Percentiles rank a stretch among this genome's conserved stretches.
Conservation (phyloP, 2,329 filamentous ascomycete species). For the Penicillium sp. region DNA sequence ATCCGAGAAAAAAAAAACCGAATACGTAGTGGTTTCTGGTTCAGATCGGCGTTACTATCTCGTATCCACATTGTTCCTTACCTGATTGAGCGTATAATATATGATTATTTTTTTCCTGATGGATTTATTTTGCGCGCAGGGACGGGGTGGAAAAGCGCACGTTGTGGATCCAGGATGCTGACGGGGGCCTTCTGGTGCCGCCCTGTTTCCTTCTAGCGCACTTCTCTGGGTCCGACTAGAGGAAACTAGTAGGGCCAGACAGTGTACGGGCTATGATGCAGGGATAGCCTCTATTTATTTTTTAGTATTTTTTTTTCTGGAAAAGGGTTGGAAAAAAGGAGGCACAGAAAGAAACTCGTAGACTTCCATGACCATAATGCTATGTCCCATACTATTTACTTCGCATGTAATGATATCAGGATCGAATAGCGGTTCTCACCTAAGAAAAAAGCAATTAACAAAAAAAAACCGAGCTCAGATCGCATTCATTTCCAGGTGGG, state of each 20-base stretch:
- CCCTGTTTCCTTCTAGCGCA: slow-evolving; percentile 31
- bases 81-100: background rate
- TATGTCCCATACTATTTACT: no score
- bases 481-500: slow-evolving; percentile 2
- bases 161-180: slow-evolving; percentile 34
- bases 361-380: no score
- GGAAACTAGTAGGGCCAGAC: slow-evolving; percentile 5
- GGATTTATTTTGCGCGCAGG: slow-evolving; percentile 13
- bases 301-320: background rate
- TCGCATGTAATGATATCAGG: background rate
- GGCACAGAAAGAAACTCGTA: background rate
- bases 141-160: slow-evolving; percentile 32
- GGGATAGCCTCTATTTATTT: background rate
- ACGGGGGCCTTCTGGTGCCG: slow-evolving; percentile 36
- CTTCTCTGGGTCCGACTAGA: slow-evolving; percentile 26
- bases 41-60: slow-evolving; percentile 30
- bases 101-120: slow-evolving; percentile 6
- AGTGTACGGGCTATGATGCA: slow-evolving; percentile 5
- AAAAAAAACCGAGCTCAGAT: background rate
- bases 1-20: background rate
- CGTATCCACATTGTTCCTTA: slow-evolving; percentile 26
- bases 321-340: background rate
- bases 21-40: slow-evolving; percentile 13
- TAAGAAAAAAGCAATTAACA: background rate
- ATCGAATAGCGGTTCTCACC: background rate